A percentile compares a stretch with the other conserved stretches of the same genome.
These are phyloP conservation scores for Mortierella hygrophila DNA, from an alignment of 192 early-diverging fungal genomes.

Conservation along the genomic window DNA sequence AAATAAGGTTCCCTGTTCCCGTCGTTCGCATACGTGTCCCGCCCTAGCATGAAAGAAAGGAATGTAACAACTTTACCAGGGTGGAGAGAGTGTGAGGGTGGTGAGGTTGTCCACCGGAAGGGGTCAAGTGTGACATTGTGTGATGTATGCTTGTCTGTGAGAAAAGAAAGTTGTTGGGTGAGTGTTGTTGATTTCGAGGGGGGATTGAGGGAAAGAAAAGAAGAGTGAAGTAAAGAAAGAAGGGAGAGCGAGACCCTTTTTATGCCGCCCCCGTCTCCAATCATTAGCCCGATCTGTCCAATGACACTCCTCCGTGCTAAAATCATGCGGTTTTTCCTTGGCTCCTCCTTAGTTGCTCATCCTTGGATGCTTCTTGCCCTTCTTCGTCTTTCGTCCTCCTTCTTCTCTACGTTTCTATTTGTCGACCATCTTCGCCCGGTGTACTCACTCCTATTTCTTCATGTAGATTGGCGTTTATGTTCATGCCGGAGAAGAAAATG, in stretches of 20 bases:
- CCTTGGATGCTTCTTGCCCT: no score
- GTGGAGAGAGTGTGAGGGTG: conserved; percentile 68
- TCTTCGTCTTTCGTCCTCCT: no score
- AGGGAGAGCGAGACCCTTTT: not conserved
- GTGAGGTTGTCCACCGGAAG: conserved; percentile 49
- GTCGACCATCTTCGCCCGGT: not conserved
- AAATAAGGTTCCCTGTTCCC: not conserved
- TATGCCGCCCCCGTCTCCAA: not conserved
- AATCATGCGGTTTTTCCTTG: no score
- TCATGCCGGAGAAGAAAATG: no score
- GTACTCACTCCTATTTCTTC: no score
- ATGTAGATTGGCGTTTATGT: no score
- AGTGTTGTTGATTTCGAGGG: not conserved
- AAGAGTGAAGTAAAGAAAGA: not conserved
- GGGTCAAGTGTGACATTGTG: conserved; percentile 30
- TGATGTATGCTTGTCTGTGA: not conserved
- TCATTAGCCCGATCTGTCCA: not conserved
- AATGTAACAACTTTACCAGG: conserved; percentile 54
- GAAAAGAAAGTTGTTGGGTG: not conserved
- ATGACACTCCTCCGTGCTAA: no score
- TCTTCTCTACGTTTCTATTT: not conserved
- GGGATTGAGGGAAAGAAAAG: not conserved
- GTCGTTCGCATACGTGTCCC: no score
- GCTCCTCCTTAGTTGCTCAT: no score
- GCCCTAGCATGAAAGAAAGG: not conserved